These are phyloP conservation scores for Saturnispora halmiae DNA, from an alignment of 805 yeast species.

Conservation along the genomic window DNA sequence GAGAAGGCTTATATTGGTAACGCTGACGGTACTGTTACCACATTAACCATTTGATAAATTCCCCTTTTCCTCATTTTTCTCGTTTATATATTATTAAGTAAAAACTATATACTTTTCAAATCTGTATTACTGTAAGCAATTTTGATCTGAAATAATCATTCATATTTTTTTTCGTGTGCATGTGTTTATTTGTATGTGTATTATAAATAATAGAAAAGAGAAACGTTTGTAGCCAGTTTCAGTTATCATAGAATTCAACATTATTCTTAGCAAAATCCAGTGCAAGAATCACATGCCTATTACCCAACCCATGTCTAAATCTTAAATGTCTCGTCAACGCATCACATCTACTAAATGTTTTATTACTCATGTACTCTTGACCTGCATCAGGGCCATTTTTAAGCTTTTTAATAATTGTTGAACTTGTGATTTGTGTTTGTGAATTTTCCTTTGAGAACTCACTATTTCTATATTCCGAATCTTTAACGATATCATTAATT, in stretches of 20 bases:
- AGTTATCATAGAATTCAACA: slow-evolving; percentile 46
- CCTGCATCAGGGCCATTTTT: slow-evolving; percentile 20
- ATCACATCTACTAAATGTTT: slow-evolving; percentile 89
- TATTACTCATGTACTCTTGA: slow-evolving; percentile 29
- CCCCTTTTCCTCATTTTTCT: background rate
- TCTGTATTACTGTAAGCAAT: too few relatives aligned
- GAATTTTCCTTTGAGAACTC: slow-evolving; percentile 25
- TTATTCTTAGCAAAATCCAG: slow-evolving; percentile 70
- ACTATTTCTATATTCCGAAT: slow-evolving; percentile 22
- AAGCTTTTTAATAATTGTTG: slow-evolving; percentile 33
- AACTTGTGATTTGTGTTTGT: slow-evolving; percentile 24
- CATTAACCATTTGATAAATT: slow-evolving; percentile 31
- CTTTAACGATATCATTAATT: slow-evolving; percentile 36
- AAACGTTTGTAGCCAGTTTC: background rate
- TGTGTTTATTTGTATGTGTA: background rate
- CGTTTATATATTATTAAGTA: too few relatives aligned
- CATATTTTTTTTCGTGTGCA: too few relatives aligned
- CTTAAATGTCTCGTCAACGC: slow-evolving; percentile 90
- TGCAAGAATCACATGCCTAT: slow-evolving; percentile 58
- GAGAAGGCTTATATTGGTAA: slow-evolving; percentile 84
- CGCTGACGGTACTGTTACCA: slow-evolving; percentile 47
- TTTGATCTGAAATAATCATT: too few relatives aligned
- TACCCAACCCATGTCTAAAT: slow-evolving; percentile 73
- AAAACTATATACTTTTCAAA: too few relatives aligned
- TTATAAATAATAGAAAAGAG: slow-evolving; percentile 3